Base-by-base conservation (phyloP, 2,329 filamentous ascomycete species). In the Alternaria sp. region DNA sequence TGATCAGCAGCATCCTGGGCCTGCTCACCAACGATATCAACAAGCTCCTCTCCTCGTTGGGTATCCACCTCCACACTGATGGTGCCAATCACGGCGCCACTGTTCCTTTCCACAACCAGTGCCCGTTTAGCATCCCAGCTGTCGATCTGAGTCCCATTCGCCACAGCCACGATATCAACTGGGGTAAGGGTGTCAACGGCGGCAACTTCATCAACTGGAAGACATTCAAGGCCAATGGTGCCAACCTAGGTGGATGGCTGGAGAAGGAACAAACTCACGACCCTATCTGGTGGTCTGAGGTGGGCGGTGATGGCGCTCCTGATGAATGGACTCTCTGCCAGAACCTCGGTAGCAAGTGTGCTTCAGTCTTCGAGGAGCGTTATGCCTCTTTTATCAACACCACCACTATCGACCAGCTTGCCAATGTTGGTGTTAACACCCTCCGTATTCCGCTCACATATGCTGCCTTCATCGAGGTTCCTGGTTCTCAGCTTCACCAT, bases 381-480 rank as follows among this genome's bases (percentile, higher is more conserved):
- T 78, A 77, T 53, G 69, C 68, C 6, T 65, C 73, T 5, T 79
- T 68, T 50, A 64, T 78, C 55, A 76, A 64, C 16, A 69, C 69
- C 1, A 54, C 62, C 1, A 67, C 69, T 32, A 78, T 80, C 50
- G 77, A 79, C 59, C 67, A 70, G 52, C 63, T 79, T 14, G 79
- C 74, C 11, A 64, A 65, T 9, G 64, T 65, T 3, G 74, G 73
- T 14, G 66, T 80, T 20, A 76, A 75, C 43, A 68, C 72, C 3
- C 70, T 79, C 12, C 70, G 77, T 8, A 79, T 81, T 30, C 76
- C 78, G 2, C 78, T 74, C 3, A 75, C 74, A 10, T 80, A 79
- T 40, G 74, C 77, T 2, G 75, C 76, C 4, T 81, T 76, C 77
- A 60, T 79, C 48, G 68, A 74, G 11, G 68, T 78, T 12, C 76